Evolutionary conservation across 2,329 filamentous ascomycete species (phyloP).

Genomic region (Exserohilum turcica): DNA sequence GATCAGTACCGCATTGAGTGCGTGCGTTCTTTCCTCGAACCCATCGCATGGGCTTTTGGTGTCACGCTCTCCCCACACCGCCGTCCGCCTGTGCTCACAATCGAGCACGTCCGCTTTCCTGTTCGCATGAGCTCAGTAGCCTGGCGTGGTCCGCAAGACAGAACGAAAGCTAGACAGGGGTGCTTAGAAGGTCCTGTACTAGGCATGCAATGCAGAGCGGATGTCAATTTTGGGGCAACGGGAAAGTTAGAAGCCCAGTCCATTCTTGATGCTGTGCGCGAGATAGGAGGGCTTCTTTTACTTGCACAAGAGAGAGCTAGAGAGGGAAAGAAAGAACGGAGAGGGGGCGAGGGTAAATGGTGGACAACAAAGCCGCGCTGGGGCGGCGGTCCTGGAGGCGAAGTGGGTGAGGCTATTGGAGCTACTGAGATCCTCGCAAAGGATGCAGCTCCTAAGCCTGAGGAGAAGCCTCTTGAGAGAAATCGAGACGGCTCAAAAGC

Average conservation of each 20-base stretch:
- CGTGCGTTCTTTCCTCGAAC: conserved; percentile 62
- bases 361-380: conserved; percentile 63
- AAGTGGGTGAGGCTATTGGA: conserved; percentile 45
- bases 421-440: conserved; percentile 30
- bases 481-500: conserved; percentile 36
- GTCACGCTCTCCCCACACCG: conserved; percentile 57
- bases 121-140: conserved; percentile 62
- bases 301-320: conserved; percentile 65
- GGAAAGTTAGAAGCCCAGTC: conserved; percentile 38
- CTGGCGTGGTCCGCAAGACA: conserved; percentile 59
- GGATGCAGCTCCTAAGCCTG: conserved; percentile 35
- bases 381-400: conserved; percentile 59
- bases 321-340: conserved; percentile 57
- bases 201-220: conserved; percentile 60
- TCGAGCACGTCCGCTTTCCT: conserved; percentile 60
- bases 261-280: conserved; percentile 60
- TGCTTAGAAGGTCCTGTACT: conserved; percentile 64
- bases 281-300: conserved; percentile 62
- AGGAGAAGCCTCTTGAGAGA: conserved; percentile 43
- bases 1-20: conserved; percentile 62
- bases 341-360: conserved; percentile 63
- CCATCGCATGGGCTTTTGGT: conserved; percentile 62
- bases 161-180: conserved; percentile 58
- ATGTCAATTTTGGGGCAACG: conserved; percentile 58
- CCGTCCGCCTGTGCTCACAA: conserved; percentile 53